Conservation (phyloP, 2,329 filamentous ascomycete genomes). For the Fusarium incarnatum region DNA sequence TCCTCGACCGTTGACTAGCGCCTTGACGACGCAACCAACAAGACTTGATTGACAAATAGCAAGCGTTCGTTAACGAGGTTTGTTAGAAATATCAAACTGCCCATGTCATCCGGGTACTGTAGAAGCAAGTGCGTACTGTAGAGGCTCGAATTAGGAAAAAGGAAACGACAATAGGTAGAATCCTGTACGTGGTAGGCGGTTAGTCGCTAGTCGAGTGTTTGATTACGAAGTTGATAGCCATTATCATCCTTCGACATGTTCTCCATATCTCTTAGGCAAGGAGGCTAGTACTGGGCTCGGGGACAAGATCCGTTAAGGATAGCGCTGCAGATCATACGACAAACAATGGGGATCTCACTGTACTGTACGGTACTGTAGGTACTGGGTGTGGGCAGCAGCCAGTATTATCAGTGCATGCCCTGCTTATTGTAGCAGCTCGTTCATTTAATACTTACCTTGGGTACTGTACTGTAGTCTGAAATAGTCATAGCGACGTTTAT, state of each 20-base stretch:
- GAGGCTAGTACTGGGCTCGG: constrained; percentile 1
- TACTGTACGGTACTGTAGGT: not conserved
- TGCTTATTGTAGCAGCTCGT: not conserved
- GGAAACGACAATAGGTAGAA: not conserved
- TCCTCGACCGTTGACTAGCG: constrained; percentile 8
- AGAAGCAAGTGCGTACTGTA: not conserved
- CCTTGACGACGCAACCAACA: not conserved
- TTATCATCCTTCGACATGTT: constrained; percentile 7
- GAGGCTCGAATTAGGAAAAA: constrained; percentile 8
- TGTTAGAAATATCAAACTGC: constrained; percentile 12
- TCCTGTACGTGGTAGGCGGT: not conserved
- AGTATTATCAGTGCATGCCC: not conserved
- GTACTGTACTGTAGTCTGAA: not conserved
- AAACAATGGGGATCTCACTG: not conserved
- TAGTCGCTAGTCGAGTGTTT: constrained; percentile 28
- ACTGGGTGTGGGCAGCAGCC: not conserved
- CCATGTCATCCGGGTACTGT: constrained; percentile 17
- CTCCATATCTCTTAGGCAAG: constrained; percentile 5
- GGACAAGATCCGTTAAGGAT: constrained; percentile 10
- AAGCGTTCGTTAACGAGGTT: constrained; percentile 13
- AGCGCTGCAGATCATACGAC: not conserved
- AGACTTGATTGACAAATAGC: constrained; percentile 1
- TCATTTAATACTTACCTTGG: not conserved
- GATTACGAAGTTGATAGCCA: constrained; percentile 13
- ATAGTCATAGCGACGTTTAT: constrained; percentile 1